Conservation (phyloP, 2,329 filamentous ascomycete species). For the Verticillium zaregamsianum region DNA sequence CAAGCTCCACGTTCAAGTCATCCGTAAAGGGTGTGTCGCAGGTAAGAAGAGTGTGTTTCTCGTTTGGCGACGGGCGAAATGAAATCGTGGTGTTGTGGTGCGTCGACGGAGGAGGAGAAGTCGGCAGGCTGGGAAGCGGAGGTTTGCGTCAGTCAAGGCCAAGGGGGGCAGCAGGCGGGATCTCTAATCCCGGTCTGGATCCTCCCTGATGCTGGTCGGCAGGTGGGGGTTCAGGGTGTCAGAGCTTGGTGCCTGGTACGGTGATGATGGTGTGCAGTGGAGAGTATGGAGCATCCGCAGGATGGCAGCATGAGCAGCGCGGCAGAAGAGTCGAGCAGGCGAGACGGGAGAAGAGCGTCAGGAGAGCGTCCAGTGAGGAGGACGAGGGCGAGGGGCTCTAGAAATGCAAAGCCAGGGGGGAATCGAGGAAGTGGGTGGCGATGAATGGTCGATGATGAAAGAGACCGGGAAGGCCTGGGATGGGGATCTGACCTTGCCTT, state of each 20-base stretch:
- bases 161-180: slow-evolving; percentile 1
- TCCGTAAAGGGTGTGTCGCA: slow-evolving; percentile 2
- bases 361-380: slow-evolving; percentile 1
- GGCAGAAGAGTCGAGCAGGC: neutral
- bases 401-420: slow-evolving; percentile 1
- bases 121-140: neutral
- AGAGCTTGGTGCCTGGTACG: neutral
- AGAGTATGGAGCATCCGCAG: neutral
- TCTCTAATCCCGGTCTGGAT: slow-evolving; percentile 8
- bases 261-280: neutral
- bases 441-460: slow-evolving; percentile 16
- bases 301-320: neutral
- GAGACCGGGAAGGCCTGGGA: slow-evolving; percentile 19
- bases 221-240: neutral
- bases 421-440: slow-evolving; percentile 10
- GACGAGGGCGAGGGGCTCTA: slow-evolving; percentile 6
- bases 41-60: neutral
- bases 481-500: slow-evolving; percentile 3
- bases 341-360: neutral
- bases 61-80: neutral
- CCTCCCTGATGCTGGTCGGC: neutral
- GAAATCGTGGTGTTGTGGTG: neutral
- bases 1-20: slow-evolving; percentile 8
- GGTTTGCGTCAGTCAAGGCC: slow-evolving; percentile 2
- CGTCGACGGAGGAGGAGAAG: neutral